Base-by-base conservation (phyloP, 495 filamentous ascomycete species). In the Penicillium crystallinum region DNA sequence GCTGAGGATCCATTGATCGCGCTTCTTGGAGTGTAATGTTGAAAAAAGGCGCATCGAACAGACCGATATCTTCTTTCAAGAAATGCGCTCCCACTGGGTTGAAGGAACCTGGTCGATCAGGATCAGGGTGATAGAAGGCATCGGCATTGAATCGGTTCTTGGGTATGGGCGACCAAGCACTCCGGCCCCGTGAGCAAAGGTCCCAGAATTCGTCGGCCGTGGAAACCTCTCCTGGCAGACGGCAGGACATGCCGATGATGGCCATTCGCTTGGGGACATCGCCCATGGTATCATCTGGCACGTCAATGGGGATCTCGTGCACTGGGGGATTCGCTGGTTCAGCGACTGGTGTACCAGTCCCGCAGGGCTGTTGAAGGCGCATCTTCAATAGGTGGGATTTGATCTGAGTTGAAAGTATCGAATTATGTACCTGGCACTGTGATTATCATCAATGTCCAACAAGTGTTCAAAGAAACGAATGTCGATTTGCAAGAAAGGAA, bases 21-120 rank as follows among this genome's bases (percentile, higher is more conserved):
- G 74, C 77, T 50, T 79, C 77, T 29, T 61, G 62, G 0, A 72
- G 65, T 0, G 67, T 64, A 18, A 77, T 72, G 12, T 63, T 63
- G 58, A 79, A 80, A 63, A 88, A 83, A 21, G 58, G 40, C 0
- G 81, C 70, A 55, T 87, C 84, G 52, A 87, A 87, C 2, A 68
- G 61, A 3, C 67, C 63, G 6, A 76, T 58, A 54, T 84, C 74
- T 45, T 81, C 69, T 0, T 77, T 64, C 14, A 87, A 57, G 56
- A 77, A 73, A 50, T 75, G 67, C 0, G 60, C 56, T 11, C 63
- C 48, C 11, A 35, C 29, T 0, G 60, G 50, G 39, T 64, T 70
- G 30, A 62, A 61, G 1, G 52, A 57, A 5, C 67, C 69, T 17
- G 67, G 61, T 31, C 59, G 56, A 19, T 63, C 56, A 9, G 35